Percentiles rank a stretch among this genome's conserved stretches.
Conservation (phyloP, 2,329 filamentous ascomycete genomes). For the Arthrobotrys entomopaga region DNA sequence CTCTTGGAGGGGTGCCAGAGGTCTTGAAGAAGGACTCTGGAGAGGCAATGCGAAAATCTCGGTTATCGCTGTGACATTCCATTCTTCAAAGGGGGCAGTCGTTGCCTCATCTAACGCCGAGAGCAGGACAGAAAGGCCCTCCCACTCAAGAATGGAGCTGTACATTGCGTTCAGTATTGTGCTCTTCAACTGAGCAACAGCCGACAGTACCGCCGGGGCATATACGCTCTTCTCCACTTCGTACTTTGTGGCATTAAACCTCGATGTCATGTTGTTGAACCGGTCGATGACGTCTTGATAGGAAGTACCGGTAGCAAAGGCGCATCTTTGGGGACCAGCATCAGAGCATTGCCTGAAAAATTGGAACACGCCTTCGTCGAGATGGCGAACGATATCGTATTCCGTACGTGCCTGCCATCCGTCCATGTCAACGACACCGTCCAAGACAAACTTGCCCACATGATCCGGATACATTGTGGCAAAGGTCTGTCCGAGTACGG, state of each 20-base stretch:
- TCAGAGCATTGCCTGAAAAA: slow-evolving; percentile 37
- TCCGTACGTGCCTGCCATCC: slow-evolving; percentile 26
- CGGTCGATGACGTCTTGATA: slow-evolving; percentile 33
- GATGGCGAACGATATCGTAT: slow-evolving; percentile 10
- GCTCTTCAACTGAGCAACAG: not conserved
- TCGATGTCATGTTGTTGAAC: slow-evolving; percentile 29
- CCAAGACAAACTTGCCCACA: slow-evolving; percentile 46
- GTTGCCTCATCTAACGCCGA: slow-evolving; percentile 22
- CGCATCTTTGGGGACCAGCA: slow-evolving; percentile 29
- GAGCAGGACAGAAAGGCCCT: slow-evolving; percentile 13
- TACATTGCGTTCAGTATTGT: slow-evolving; percentile 25
- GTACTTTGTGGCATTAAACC: slow-evolving; percentile 27
- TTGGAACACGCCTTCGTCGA: slow-evolving; percentile 23
- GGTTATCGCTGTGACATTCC: slow-evolving; percentile 24
- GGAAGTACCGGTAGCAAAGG: slow-evolving; percentile 19
- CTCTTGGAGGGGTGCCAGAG: slow-evolving; percentile 22
- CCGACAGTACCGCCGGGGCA: not conserved
- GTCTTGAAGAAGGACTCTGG: not conserved
- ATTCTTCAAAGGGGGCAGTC: not conserved
- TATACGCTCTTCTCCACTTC: slow-evolving; percentile 5
- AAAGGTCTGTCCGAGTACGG: slow-evolving; percentile 44
- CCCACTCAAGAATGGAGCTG: slow-evolving; percentile 13
- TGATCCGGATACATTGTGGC: slow-evolving; percentile 34
- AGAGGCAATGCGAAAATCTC: slow-evolving; percentile 20
- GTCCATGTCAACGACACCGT: slow-evolving; percentile 45